Base-by-base conservation (phyloP, 2,329 filamentous ascomycete species). In the Emmonsia crescens region DNA sequence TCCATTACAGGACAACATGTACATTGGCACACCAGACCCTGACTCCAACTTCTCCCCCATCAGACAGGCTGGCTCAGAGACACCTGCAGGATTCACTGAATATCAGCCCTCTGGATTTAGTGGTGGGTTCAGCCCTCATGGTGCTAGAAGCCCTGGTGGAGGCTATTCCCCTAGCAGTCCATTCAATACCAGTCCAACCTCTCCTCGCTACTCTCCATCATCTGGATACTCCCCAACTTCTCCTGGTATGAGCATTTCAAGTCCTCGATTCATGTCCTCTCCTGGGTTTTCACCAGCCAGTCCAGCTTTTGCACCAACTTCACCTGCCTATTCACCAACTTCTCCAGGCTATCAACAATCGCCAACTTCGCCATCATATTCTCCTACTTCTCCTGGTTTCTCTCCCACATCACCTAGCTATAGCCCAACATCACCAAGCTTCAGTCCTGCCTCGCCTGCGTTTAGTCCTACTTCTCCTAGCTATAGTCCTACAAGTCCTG, bases 181-280 rank as follows among this genome's bases (percentile, higher is more conserved):
- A 1, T 92, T 91, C 80, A 86, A 86, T 71, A 83, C 81, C 63
- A 87, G 82, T 59, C 88, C 88, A 65, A 84, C 85, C 3, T 89
- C 88, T 77, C 88, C 66, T 80, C 85, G 62, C 80, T 89, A 71
- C 81, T 89, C 66, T 79, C 89, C 79, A 67, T 80, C 73, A 70
- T 82, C 74, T 73, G 74, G 76, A 46, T 92, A 89, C 78, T 91
- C 89, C 61, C 89, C 89, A 2, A 89, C 88, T 6, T 91, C 88
- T 40, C 89, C 89, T 57, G 85, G 85, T 60, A 79, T 83, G 71
- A 77, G 78, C 62, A 75, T 80, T 46, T 82, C 82, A 40, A 84
- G 81, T 66, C 82, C 82, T 57, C 78, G 78, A 59, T 84, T 82
- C 70, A 76, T 78, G 64, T 78, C 80, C 3, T 82, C 80, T 31